phyloP scores from a whole-genome alignment of 352 stramenopile species.

The Phytophthora cryptogea region DNA sequence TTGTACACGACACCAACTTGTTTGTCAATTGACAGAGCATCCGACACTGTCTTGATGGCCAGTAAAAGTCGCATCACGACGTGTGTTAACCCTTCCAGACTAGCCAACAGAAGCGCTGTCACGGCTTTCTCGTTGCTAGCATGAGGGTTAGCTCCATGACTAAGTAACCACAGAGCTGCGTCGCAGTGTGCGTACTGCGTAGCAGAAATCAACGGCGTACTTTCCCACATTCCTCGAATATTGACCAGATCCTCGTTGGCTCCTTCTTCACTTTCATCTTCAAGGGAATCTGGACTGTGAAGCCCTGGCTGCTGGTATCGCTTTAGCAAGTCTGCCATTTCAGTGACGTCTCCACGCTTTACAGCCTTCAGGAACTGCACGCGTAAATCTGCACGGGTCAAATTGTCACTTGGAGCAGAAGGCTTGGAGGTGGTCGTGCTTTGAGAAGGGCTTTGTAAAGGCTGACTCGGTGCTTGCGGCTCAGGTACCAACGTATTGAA shows the following conservation, averaged over 20 bases:
- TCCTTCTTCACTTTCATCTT: constrained; percentile 28
- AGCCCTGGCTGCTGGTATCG: constrained; percentile 23
- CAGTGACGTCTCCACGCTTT: constrained; percentile 54
- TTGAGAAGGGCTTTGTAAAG: constrained; percentile 4
- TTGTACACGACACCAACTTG: constrained; percentile 83
- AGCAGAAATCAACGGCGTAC: constrained; percentile 78
- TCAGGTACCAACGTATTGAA: constrained; percentile 48
- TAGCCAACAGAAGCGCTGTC: constrained; percentile 70
- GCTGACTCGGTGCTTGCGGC: constrained; percentile 17
- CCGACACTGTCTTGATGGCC: not conserved
- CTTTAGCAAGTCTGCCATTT: constrained; percentile 38
- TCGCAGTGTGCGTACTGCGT: constrained; percentile 64
- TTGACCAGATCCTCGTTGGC: constrained; percentile 48
- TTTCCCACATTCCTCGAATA: constrained; percentile 84
- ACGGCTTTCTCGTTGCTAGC: constrained; percentile 73
- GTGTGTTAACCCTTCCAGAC: constrained; percentile 61
- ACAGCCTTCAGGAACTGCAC: constrained; percentile 73
- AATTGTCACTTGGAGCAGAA: constrained; percentile 6
- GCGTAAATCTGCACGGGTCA: constrained; percentile 50
- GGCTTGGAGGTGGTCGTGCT: not conserved
- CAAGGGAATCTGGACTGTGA: constrained; percentile 2
- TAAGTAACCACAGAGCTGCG: constrained; percentile 65
- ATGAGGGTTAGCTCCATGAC: constrained; percentile 41
- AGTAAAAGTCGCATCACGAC: constrained; percentile 52
- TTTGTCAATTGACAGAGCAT: constrained; percentile 34